Conservation (phyloP, 345 rosid species). For the Excoecaria cochinchinensis region DNA sequence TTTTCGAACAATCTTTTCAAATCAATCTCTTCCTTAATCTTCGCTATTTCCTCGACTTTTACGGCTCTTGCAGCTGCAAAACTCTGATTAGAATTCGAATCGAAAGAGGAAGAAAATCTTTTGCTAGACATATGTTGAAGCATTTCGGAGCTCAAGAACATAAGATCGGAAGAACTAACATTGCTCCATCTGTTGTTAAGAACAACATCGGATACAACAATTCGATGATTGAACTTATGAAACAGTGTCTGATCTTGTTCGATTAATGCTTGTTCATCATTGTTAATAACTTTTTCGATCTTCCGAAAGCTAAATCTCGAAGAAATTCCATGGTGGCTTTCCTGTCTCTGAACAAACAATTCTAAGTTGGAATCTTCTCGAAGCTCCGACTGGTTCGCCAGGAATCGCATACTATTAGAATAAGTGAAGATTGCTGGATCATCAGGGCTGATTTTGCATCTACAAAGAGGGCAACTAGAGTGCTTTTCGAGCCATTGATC, state of each 20-base stretch:
- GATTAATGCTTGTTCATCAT: slow-evolving; percentile 25
- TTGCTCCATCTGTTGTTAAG: slow-evolving; percentile 85
- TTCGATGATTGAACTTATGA: slow-evolving; percentile 67
- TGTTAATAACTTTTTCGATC: slow-evolving; percentile 26
- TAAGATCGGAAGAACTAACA: slow-evolving; percentile 75
- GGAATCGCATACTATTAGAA: slow-evolving; percentile 58
- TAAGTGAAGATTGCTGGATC: slow-evolving; percentile 50
- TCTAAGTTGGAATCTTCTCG: slow-evolving; percentile 54
- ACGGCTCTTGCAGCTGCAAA: neutral
- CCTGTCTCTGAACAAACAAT: slow-evolving; percentile 67
- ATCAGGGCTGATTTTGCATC: slow-evolving; percentile 51
- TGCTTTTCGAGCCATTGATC: slow-evolving; percentile 91
- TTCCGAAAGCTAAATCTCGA: slow-evolving; percentile 70
- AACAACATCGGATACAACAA: slow-evolving; percentile 67
- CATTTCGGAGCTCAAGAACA: slow-evolving; percentile 75
- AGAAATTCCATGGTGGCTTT: slow-evolving; percentile 44
- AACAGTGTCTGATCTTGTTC: slow-evolving; percentile 23
- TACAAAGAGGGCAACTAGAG: slow-evolving; percentile 87
- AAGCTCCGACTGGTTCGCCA: slow-evolving; percentile 44
- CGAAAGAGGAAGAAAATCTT: slow-evolving; percentile 39
- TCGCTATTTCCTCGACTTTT: slow-evolving; percentile 32
- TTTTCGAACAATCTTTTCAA: slow-evolving; percentile 55
- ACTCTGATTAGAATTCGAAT: slow-evolving; percentile 3
- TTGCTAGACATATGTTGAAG: slow-evolving; percentile 50
- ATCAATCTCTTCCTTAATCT: slow-evolving; percentile 65